A percentile compares a stretch with the other conserved stretches of the same genome.
phyloP scores from a whole-genome alignment of 2,329 filamentous ascomycete genomes.

The Alternaria consortialis region DNA sequence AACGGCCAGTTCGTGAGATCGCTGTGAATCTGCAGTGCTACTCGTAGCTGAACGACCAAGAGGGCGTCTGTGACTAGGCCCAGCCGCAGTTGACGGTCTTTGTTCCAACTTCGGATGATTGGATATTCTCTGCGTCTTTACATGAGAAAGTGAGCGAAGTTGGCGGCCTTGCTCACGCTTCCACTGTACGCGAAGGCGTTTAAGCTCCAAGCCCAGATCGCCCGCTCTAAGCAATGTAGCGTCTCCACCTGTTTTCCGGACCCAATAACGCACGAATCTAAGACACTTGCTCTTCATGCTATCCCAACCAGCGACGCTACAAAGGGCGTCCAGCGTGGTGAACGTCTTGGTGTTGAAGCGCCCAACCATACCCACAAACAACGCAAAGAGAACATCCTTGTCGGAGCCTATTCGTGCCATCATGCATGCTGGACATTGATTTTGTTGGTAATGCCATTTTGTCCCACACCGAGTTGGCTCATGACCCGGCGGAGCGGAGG shows the following conservation, averaged over 20 bases:
- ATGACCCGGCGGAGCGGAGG: slow-evolving; percentile 26
- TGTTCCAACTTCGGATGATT: not conserved
- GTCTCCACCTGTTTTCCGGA: slow-evolving; percentile 23
- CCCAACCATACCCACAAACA: slow-evolving; percentile 40
- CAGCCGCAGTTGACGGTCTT: not conserved
- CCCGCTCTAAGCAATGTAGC: slow-evolving; percentile 25
- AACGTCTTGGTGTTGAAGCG: slow-evolving; percentile 15
- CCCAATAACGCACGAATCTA: slow-evolving; percentile 38
- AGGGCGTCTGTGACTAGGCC: not conserved
- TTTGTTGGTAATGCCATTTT: slow-evolving; percentile 34
- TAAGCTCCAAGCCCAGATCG: slow-evolving; percentile 34
- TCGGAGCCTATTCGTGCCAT: slow-evolving; percentile 42
- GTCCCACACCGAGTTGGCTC: slow-evolving; percentile 22
- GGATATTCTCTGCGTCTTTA: not conserved
- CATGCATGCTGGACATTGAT: slow-evolving; percentile 43
- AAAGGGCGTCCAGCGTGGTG: not conserved
- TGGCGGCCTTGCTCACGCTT: slow-evolving; percentile 7
- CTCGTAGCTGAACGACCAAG: not conserved
- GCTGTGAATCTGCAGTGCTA: not conserved
- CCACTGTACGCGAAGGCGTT: slow-evolving; percentile 17
- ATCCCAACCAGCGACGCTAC: slow-evolving; percentile 15
- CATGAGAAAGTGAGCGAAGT: not conserved
- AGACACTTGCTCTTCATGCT: slow-evolving; percentile 31
- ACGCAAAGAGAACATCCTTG: slow-evolving; percentile 29
- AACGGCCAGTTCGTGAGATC: not conserved